Percentiles rank a stretch among this genome's conserved stretches.
phyloP scores from a whole-genome alignment of 2,329 filamentous ascomycete species.

The Thelonectria blattea region DNA sequence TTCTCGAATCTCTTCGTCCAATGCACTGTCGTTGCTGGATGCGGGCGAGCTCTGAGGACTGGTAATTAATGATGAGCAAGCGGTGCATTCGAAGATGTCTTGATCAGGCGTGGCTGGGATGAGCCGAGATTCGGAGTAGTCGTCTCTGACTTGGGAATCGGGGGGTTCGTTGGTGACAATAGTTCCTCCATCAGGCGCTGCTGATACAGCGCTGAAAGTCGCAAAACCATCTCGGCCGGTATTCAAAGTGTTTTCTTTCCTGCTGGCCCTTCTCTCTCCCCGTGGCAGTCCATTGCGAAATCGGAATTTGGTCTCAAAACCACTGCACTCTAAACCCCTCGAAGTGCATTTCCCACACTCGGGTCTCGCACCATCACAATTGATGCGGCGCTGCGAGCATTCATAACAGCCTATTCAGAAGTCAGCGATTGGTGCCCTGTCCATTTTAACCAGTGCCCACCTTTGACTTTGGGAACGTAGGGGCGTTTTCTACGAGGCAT shows the following conservation, averaged over 20 bases:
- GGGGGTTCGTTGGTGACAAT: no score
- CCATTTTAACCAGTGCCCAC: background rate
- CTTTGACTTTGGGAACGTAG: slow-evolving; percentile 17
- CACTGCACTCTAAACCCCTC: slow-evolving; percentile 13
- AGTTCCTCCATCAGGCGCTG: no score
- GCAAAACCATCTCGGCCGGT: background rate
- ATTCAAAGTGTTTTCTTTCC: background rate
- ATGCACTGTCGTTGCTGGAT: background rate
- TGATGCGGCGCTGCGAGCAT: slow-evolving; percentile 16
- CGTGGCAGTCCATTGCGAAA: slow-evolving; percentile 12
- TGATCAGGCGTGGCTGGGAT: background rate
- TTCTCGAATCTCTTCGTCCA: background rate
- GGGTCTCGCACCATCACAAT: slow-evolving; percentile 13
- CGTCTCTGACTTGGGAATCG: no score
- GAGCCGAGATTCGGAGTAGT: background rate
- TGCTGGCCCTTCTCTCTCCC: background rate
- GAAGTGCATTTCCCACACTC: slow-evolving; percentile 7
- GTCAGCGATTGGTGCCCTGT: background rate
- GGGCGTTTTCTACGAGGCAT: slow-evolving; percentile 19
- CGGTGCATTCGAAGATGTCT: background rate
- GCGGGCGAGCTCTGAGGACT: background rate
- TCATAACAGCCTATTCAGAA: slow-evolving; percentile 4
- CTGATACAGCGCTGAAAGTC: background rate
- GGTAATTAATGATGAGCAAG: background rate
- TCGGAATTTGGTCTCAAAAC: slow-evolving; percentile 10